These are phyloP conservation scores for Phylloboletellus chloephorus DNA, from an alignment of 1,284 basidiomycete genomes.

Conservation along the genomic window DNA sequence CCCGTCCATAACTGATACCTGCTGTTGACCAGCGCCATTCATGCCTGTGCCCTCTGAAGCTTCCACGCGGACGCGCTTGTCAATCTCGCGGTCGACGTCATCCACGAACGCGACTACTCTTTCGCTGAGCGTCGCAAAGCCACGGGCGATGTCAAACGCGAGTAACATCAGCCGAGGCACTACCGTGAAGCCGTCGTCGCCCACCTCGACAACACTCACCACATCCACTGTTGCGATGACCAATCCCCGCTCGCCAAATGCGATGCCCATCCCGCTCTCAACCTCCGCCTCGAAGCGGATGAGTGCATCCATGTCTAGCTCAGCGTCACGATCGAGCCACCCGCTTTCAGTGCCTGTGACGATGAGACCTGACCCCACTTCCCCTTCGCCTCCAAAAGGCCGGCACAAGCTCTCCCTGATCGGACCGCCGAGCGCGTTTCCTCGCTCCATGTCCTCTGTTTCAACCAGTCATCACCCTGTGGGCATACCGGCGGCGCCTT, in stretches of 20 bases:
- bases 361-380: slow-evolving; percentile 19
- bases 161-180: slow-evolving; percentile 36
- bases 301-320: slow-evolving; percentile 13
- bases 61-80: slow-evolving; percentile 24
- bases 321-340: slow-evolving; percentile 21
- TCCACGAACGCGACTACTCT: slow-evolving; percentile 13
- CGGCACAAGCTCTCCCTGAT: slow-evolving; percentile 26
- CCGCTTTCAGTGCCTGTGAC: slow-evolving; percentile 21
- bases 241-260: slow-evolving; percentile 27
- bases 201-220: slow-evolving; percentile 25
- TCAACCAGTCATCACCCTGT: slow-evolving; percentile 21
- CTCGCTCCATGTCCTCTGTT: slow-evolving; percentile 28
- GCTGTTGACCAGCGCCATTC: slow-evolving; percentile 8
- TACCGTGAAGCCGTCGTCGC: slow-evolving; percentile 37
- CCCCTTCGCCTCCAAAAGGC: slow-evolving; percentile 26
- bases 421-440: slow-evolving; percentile 31
- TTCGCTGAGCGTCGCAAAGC: slow-evolving; percentile 27
- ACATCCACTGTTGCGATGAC: slow-evolving; percentile 14
- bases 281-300: slow-evolving; percentile 20
- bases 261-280: slow-evolving; percentile 27
- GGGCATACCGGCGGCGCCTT: slow-evolving; percentile 31
- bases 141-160: slow-evolving; percentile 31
- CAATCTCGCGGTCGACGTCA: slow-evolving; percentile 26
- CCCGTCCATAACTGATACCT: not conserved
- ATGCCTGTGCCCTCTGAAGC: slow-evolving; percentile 31